Percentiles rank a stretch among this genome's conserved stretches.
Conservation (phyloP, 257 asterid species). For the Solanum peruvianum region DNA sequence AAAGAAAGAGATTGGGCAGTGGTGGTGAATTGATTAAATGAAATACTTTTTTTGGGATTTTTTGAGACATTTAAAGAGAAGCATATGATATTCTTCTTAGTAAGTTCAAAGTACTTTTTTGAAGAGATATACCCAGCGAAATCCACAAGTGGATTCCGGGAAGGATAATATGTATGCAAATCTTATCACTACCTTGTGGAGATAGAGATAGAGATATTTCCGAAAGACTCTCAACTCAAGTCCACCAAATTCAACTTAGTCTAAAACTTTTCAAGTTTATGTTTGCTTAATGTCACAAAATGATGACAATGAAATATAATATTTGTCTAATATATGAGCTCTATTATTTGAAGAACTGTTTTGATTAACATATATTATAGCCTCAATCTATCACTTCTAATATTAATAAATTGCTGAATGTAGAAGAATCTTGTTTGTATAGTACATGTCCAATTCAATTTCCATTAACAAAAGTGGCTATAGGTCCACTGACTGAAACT, state of each 20-base stretch:
- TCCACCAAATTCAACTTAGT: neutral
- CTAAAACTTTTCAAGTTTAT: neutral
- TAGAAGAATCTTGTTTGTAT: neutral
- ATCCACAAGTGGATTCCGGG: rapidly evolving
- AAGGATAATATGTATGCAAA: neutral
- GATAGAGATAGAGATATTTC: neutral
- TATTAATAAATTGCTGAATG: neutral
- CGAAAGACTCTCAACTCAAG: neutral
- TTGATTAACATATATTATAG: neutral
- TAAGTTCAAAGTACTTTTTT: no score
- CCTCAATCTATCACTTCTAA: neutral
- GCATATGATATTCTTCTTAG: neutral
- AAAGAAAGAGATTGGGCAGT: neutral
- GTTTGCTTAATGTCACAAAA: neutral
- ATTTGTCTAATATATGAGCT: no score
- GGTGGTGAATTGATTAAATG: neutral
- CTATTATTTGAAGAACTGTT: neutral
- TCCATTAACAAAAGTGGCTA: neutral
- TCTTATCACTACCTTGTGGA: no score
- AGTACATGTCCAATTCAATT: neutral
- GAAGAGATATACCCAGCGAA: no score
- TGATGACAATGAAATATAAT: neutral
- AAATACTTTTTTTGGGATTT: neutral
- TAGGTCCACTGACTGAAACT: neutral
- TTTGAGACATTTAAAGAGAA: neutral